phyloP scores from a whole-genome alignment of 176 grass and related monocot genomes.

The Oryza nivara region DNA sequence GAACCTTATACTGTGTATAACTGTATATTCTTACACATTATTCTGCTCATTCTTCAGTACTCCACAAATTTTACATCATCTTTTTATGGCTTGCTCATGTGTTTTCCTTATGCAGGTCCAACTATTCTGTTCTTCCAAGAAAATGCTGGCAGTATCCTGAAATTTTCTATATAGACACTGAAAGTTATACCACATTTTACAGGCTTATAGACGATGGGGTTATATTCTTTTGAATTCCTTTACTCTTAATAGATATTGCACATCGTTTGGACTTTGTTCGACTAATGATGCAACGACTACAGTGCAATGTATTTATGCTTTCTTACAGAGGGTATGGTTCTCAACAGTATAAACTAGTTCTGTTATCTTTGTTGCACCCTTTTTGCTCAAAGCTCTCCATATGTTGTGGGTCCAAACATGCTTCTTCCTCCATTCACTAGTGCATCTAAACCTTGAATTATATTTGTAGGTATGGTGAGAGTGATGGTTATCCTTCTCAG shows the following conservation, averaged over 20 bases:
- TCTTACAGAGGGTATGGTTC: conserved; percentile 93
- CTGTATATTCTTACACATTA: conserved; percentile 17
- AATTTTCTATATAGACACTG: conserved; percentile 17
- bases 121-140: conserved; percentile 99
- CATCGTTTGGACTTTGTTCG: conserved; percentile 93
- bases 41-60: conserved; percentile 27
- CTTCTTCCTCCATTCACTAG: conserved; percentile 36
- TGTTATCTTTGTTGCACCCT: conserved; percentile 21
- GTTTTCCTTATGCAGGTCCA: conserved; percentile 62
- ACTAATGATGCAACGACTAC: conserved; percentile 86
- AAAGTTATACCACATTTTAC: conserved; percentile 31
- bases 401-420: not conserved
- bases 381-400: conserved; percentile 13
- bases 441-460: conserved; percentile 37
- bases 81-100: conserved; percentile 13
- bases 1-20: not conserved
- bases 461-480: conserved; percentile 87
- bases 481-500: conserved; percentile 95
- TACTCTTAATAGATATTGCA: conserved; percentile 87
- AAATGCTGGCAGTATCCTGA: conserved; percentile 99
- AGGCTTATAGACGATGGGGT: not conserved
- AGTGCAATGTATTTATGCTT: conserved; percentile 99
- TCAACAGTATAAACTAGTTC: conserved; percentile 24
- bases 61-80: not conserved
- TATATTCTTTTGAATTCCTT: conserved; percentile 51